These are phyloP conservation scores for Globisporangium cylindrosporum DNA, from an alignment of 352 stramenopile genomes.

Conservation along the genomic window DNA sequence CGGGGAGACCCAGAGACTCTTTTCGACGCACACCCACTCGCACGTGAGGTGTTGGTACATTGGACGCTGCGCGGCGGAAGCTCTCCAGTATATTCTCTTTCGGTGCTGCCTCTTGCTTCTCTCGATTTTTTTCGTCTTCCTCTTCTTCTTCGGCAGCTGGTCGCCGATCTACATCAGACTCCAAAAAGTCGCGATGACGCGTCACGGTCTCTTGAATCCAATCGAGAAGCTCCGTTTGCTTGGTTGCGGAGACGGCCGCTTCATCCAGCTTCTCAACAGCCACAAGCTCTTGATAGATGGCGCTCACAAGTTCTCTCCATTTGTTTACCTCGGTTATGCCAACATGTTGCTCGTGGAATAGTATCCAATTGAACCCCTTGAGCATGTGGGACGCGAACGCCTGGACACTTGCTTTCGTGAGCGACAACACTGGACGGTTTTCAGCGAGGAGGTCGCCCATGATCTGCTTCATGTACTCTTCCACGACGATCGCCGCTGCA, in stretches of 20 bases:
- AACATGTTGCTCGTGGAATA: not conserved
- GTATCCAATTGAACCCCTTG: slow-evolving; percentile 58
- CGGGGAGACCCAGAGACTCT: slow-evolving; percentile 7
- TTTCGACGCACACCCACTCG: slow-evolving; percentile 17
- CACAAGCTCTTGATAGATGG: slow-evolving; percentile 14
- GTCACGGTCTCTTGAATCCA: slow-evolving; percentile 19
- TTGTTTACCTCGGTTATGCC: not conserved
- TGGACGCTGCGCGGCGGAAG: not conserved
- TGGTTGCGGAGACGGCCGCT: not conserved
- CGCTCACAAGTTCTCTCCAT: not conserved
- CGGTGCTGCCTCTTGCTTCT: not conserved
- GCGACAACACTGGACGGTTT: not conserved
- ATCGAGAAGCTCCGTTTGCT: not conserved
- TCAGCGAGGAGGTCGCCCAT: slow-evolving; percentile 28
- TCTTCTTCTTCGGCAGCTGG: not conserved
- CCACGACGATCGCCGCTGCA: slow-evolving; percentile 63
- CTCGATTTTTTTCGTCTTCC: not conserved
- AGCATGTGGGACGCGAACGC: slow-evolving; percentile 44
- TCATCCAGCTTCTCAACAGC: not conserved
- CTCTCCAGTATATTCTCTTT: not conserved
- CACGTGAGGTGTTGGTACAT: slow-evolving; percentile 12
- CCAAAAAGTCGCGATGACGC: not conserved
- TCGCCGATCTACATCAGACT: not conserved
- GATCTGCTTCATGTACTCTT: slow-evolving; percentile 75
- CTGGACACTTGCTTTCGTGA: slow-evolving; percentile 31